Evolutionary conservation across 176 grass and related monocot species (phyloP).

Genomic region (Otatea glauca): DNA sequence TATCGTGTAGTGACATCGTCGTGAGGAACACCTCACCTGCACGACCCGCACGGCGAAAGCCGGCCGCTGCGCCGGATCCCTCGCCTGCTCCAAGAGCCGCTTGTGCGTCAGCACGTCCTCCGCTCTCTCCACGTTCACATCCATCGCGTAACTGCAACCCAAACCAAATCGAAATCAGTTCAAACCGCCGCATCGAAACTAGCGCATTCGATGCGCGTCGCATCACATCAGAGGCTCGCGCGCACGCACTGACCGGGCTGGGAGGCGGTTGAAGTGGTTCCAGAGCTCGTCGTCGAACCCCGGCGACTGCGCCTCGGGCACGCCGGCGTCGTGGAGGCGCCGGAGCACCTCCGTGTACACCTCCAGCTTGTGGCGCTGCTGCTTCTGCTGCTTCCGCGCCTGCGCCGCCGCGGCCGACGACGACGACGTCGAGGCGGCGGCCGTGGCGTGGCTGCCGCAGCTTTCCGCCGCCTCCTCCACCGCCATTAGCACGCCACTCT

Average conservation of each 20-base stretch:
- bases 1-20: background rate
- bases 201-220: background rate
- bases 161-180: slow-evolving; percentile 14
- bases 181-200: background rate
- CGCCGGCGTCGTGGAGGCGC: slow-evolving; percentile 50
- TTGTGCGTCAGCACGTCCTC: slow-evolving; percentile 75
- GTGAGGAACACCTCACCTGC: slow-evolving; percentile 51
- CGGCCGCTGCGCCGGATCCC: slow-evolving; percentile 50
- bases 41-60: slow-evolving; percentile 64
- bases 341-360: slow-evolving; percentile 67
- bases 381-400: slow-evolving; percentile 61
- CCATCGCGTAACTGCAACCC: slow-evolving; percentile 58
- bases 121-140: slow-evolving; percentile 75
- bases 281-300: slow-evolving; percentile 73
- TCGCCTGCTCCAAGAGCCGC: slow-evolving; percentile 62
- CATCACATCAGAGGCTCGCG: background rate
- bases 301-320: slow-evolving; percentile 42
- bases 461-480: slow-evolving; percentile 71
- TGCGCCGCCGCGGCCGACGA: slow-evolving; percentile 31
- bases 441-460: slow-evolving; percentile 60
- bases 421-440: background rate
- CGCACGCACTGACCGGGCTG: slow-evolving; percentile 47
- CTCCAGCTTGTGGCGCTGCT: slow-evolving; percentile 66
- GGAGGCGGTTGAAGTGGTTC: slow-evolving; percentile 82
- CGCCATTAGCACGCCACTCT: slow-evolving; percentile 47